Conservation (phyloP, 805 yeast species). For the Lachancea meyersii region DNA sequence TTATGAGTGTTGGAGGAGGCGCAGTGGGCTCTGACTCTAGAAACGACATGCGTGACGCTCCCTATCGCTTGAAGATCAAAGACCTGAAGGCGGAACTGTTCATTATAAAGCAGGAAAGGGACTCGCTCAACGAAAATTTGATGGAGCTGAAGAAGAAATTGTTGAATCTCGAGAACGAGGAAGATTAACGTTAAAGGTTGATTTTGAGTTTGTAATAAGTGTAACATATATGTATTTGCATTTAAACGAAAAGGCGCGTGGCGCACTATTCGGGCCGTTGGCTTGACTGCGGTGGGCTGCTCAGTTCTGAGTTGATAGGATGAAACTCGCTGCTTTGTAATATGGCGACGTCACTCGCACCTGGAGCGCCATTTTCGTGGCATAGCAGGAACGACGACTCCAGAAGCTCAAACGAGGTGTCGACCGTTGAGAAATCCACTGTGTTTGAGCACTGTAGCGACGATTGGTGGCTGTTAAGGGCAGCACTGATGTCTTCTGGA, state of each 20-base stretch:
- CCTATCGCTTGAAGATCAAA: constrained; percentile 67
- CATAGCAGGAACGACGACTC: constrained; percentile 1
- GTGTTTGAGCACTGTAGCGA: background rate
- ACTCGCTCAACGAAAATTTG: constrained; percentile 61
- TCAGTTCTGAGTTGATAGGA: background rate
- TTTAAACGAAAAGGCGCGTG: no score
- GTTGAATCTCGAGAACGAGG: constrained; percentile 14
- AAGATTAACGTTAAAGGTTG: constrained; percentile 1
- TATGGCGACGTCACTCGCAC: background rate
- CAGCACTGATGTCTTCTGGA: background rate
- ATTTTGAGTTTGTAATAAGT: background rate
- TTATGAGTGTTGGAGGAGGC: constrained; percentile 8
- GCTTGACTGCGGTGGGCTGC: background rate
- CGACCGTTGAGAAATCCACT: background rate
- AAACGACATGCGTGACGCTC: constrained; percentile 38
- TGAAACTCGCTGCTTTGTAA: constrained; percentile 2
- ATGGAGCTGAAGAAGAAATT: constrained; percentile 54
- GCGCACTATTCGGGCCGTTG: background rate
- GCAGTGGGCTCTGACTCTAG: constrained; percentile 24
- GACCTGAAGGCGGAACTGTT: constrained; percentile 81
- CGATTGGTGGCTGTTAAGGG: background rate
- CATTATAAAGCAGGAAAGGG: constrained; percentile 77
- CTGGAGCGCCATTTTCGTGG: background rate
- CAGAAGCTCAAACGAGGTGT: background rate
- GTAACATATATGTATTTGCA: constrained; percentile 1